Evolutionary conservation across 306 rosid species (phyloP).

Genomic region (Inga oerstediana): DNA sequence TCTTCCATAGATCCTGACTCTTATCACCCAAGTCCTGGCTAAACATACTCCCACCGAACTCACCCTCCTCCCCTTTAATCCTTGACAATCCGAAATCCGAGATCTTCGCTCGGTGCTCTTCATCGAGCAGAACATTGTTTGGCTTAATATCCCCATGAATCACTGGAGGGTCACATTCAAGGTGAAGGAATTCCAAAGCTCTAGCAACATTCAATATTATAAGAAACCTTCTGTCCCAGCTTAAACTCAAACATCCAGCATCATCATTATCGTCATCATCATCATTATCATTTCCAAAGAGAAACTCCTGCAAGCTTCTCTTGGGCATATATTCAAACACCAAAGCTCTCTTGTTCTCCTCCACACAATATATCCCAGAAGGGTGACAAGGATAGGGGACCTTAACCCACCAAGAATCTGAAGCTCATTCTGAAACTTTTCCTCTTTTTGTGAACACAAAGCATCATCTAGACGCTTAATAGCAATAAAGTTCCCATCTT

Average conservation of each 20-base stretch:
- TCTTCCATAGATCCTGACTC: constrained; percentile 76
- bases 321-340: constrained; percentile 92
- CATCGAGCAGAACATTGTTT: constrained; percentile 84
- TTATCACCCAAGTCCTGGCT: constrained; percentile 80
- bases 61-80: constrained; percentile 84
- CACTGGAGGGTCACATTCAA: constrained; percentile 93
- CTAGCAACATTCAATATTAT: constrained; percentile 73
- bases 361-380: constrained; percentile 82
- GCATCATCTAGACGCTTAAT: constrained; percentile 73
- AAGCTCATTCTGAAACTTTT: constrained; percentile 93
- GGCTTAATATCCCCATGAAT: constrained; percentile 96
- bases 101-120: constrained; percentile 63
- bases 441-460: constrained; percentile 67
- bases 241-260: constrained; percentile 59
- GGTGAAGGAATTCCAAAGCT: constrained; percentile 87
- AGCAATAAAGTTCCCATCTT: constrained; percentile 76
- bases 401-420: constrained; percentile 91
- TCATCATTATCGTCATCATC: constrained; percentile 56
- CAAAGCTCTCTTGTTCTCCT: constrained; percentile 68
- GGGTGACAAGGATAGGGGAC: constrained; percentile 83
- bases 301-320: constrained; percentile 85
- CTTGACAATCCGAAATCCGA: constrained; percentile 93
- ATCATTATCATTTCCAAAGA: constrained; percentile 46
- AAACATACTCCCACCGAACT: constrained; percentile 77
- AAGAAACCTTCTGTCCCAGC: constrained; percentile 86